Conservation (phyloP, 345 rosid genomes). For the Moricandia moricandioides region DNA sequence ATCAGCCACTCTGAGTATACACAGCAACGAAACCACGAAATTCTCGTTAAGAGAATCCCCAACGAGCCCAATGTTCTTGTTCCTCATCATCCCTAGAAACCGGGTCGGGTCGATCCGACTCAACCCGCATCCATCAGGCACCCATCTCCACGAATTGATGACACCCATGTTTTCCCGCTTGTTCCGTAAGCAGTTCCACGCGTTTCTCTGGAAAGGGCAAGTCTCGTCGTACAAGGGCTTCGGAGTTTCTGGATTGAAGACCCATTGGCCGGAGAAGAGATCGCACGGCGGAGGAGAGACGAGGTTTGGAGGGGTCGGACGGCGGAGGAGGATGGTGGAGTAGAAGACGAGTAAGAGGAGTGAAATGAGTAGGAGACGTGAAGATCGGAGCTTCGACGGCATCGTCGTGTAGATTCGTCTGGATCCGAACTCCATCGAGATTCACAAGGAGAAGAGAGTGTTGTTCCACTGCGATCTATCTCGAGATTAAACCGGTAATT, state of each 20-base stretch:
- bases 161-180: constrained; percentile 58
- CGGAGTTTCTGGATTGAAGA: constrained; percentile 37
- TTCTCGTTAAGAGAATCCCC: constrained; percentile 95
- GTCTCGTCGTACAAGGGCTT: constrained; percentile 64
- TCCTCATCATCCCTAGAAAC: constrained; percentile 65
- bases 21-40: constrained; percentile 71
- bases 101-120: constrained; percentile 52
- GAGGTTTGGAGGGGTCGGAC: constrained; percentile 18
- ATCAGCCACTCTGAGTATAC: constrained; percentile 77
- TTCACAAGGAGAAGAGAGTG: not conserved
- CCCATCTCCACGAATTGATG: constrained; percentile 91
- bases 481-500: not conserved
- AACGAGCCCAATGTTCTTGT: constrained; percentile 72
- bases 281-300: constrained; percentile 49
- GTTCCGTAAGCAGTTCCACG: constrained; percentile 87
- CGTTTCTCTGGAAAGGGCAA: constrained; percentile 89
- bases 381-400: constrained; percentile 54
- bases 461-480: not conserved
- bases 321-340: constrained; percentile 42
- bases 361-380: constrained; percentile 48
- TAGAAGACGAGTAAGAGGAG: constrained; percentile 52
- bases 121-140: constrained; percentile 61
- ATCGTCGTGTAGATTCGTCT: constrained; percentile 40
- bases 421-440: constrained; percentile 29
- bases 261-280: constrained; percentile 76